Conservation (phyloP, 345 rosid genomes). For the Microthlaspi erraticum region DNA sequence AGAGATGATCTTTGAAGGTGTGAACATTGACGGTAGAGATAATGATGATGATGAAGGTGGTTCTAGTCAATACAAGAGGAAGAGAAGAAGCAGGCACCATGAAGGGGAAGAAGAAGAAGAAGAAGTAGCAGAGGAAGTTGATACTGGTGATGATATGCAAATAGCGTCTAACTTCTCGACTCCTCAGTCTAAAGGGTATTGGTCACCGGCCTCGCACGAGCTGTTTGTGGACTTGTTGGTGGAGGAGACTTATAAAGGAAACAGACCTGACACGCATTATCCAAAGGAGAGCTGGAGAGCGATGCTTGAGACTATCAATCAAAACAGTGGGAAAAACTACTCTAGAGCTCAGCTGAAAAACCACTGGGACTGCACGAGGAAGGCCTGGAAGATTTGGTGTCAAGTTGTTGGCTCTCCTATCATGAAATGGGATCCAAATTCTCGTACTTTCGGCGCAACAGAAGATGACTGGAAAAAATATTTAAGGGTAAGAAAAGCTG, state of each 20-base stretch:
- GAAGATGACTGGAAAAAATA: constrained; percentile 52
- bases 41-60: constrained; percentile 39
- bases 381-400: constrained; percentile 60
- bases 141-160: constrained; percentile 38
- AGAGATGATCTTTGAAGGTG: constrained; percentile 47
- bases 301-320: constrained; percentile 47
- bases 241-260: constrained; percentile 50
- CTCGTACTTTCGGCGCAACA: constrained; percentile 46
- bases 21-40: constrained; percentile 19
- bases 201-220: constrained; percentile 53
- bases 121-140: constrained; percentile 28
- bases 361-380: constrained; percentile 54
- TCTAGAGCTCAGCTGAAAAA: constrained; percentile 49
- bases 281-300: constrained; percentile 52
- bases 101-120: constrained; percentile 21
- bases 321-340: constrained; percentile 43
- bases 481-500: constrained; percentile 32
- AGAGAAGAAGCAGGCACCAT: constrained; percentile 8
- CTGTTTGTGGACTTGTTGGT: constrained; percentile 49
- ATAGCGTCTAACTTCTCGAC: constrained; percentile 32
- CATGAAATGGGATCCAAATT: constrained; percentile 60
- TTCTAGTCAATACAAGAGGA: constrained; percentile 25
- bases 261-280: constrained; percentile 47
- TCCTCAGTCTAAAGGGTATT: constrained; percentile 41
- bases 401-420: constrained; percentile 40